phyloP scores from a whole-genome alignment of 2,329 filamentous ascomycete species.

The Rutstroemia sp. region DNA sequence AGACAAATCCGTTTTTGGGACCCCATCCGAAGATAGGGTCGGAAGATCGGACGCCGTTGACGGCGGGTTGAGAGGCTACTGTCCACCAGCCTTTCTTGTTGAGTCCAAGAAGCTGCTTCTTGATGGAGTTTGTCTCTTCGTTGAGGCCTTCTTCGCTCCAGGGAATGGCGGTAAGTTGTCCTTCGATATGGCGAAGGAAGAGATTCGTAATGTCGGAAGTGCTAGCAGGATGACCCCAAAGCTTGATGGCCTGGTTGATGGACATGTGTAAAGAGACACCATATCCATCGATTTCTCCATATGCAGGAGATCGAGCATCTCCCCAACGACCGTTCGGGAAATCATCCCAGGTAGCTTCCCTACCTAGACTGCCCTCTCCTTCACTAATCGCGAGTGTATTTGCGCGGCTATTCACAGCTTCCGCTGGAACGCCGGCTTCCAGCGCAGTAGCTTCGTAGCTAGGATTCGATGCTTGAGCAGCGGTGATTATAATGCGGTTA shows the following conservation, averaged over 20 bases:
- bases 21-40: constrained; percentile 89
- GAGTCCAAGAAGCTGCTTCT: constrained; percentile 63
- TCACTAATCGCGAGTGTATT: constrained; percentile 92
- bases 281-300: constrained; percentile 97
- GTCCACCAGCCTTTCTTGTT: constrained; percentile 91
- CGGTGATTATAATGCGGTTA: constrained; percentile 79
- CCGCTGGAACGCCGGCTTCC: constrained; percentile 69
- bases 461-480: constrained; percentile 48
- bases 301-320: constrained; percentile 85
- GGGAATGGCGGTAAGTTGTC: constrained; percentile 73
- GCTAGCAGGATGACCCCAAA: constrained; percentile 76
- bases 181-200: constrained; percentile 75
- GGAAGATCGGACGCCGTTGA: constrained; percentile 73
- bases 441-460: constrained; percentile 66
- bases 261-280: constrained; percentile 92
- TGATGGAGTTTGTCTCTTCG: constrained; percentile 77
- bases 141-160: constrained; percentile 90
- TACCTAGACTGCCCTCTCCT: constrained; percentile 78
- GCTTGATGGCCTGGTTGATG: constrained; percentile 68
- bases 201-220: constrained; percentile 66
- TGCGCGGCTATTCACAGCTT: constrained; percentile 67
- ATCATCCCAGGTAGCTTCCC: constrained; percentile 98
- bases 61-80: constrained; percentile 87
- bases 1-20: constrained; percentile 85
- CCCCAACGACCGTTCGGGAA: constrained; percentile 96